A percentile compares a stretch with the other conserved stretches of the same genome.
Evolutionary conservation across 148 eudicot genomes (phyloP).

Genomic region (Amaranthus cruentus): DNA sequence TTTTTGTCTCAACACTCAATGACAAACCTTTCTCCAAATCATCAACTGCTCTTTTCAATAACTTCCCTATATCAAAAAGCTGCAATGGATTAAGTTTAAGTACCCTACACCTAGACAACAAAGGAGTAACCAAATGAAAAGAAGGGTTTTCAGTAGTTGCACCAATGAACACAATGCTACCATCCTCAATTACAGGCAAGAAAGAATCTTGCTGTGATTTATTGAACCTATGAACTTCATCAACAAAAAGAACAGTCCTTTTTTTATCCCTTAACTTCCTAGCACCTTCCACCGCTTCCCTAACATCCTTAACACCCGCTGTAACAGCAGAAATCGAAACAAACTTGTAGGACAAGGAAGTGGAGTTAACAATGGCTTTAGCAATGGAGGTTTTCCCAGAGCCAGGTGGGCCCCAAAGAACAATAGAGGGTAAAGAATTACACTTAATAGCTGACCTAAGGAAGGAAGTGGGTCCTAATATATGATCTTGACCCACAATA

Average conservation of each 20-base stretch:
- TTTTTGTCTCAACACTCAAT: constrained; percentile 26
- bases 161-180: constrained; percentile 75
- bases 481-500: constrained; percentile 73
- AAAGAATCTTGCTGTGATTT: constrained; percentile 83
- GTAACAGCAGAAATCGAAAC: constrained; percentile 67
- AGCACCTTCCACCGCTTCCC: constrained; percentile 72
- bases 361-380: constrained; percentile 41
- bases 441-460: constrained; percentile 52
- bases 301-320: constrained; percentile 78
- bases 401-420: constrained; percentile 98
- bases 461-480: constrained; percentile 42
- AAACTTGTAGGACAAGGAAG: constrained; percentile 36
- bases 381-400: constrained; percentile 92
- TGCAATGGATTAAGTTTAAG: constrained; percentile 50
- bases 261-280: constrained; percentile 34
- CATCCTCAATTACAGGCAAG: constrained; percentile 91
- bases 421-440: constrained; percentile 55
- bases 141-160: constrained; percentile 96
- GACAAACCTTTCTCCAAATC: constrained; percentile 49
- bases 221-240: constrained; percentile 90
- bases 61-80: constrained; percentile 27
- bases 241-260: constrained; percentile 72
- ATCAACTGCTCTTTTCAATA: constrained; percentile 48
- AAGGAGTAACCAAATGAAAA: constrained; percentile 78
- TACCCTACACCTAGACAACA: constrained; percentile 77